phyloP scores from a whole-genome alignment of 768 basidiomycete genomes.

The Arthromyces matolae region DNA sequence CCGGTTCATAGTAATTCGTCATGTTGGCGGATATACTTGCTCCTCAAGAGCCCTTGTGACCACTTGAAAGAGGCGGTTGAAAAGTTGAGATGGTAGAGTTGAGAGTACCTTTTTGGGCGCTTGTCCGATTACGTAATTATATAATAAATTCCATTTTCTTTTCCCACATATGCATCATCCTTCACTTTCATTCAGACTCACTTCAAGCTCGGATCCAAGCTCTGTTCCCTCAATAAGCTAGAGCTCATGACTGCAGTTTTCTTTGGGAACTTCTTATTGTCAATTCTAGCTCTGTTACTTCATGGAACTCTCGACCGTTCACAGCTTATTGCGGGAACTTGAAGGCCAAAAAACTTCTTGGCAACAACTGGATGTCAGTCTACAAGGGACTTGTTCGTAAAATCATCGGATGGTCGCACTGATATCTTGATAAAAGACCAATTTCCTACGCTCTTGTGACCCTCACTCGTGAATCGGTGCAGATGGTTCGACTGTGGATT shows the following conservation, averaged over 20 bases:
- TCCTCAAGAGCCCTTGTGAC: conserved; percentile 3
- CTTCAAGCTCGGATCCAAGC: too few relatives aligned
- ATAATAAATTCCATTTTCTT: too few relatives aligned
- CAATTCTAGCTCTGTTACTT: not conserved
- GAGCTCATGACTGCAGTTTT: too few relatives aligned
- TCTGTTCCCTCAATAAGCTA: too few relatives aligned
- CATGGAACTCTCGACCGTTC: too few relatives aligned
- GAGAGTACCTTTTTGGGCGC: too few relatives aligned
- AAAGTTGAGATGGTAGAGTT: not conserved
- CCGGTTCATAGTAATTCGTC: not conserved
- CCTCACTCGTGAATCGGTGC: not conserved
- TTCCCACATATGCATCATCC: too few relatives aligned
- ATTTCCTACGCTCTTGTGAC: not conserved
- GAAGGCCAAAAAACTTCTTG: not conserved
- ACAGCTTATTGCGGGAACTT: not conserved
- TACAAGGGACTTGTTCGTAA: conserved; percentile 11
- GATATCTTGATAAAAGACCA: not conserved
- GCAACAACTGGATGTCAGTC: not conserved
- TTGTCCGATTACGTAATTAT: too few relatives aligned
- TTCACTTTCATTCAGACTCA: not conserved
- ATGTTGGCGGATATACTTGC: not conserved
- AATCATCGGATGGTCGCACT: conserved; percentile 11
- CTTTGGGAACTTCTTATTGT: too few relatives aligned
- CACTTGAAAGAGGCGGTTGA: too few relatives aligned
- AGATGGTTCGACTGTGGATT: not conserved